Evolutionary conservation across 1,284 basidiomycete species (phyloP).

Genomic region (Anthracocystis walkeri): DNA sequence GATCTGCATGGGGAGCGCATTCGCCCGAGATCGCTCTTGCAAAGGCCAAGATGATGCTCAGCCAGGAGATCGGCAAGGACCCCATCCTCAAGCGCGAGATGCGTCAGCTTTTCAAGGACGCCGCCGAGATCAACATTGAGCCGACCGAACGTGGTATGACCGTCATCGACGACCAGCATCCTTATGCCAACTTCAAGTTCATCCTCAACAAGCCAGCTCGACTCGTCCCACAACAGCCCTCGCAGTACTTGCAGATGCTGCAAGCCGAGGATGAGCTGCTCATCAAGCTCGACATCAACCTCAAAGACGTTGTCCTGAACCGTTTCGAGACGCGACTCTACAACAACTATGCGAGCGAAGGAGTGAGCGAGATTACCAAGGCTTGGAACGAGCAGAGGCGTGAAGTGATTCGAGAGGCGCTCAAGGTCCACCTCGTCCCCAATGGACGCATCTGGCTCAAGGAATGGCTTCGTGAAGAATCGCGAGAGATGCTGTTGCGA

Average conservation of each 20-base stretch:
- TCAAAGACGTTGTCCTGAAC: constrained; percentile 69
- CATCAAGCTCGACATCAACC: constrained; percentile 80
- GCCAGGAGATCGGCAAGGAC: constrained; percentile 92
- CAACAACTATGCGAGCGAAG: constrained; percentile 86
- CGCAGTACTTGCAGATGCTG: constrained; percentile 91
- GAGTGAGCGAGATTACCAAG: constrained; percentile 83
- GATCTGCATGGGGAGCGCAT: constrained; percentile 43
- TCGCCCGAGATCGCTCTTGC: constrained; percentile 56
- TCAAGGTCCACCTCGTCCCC: constrained; percentile 84
- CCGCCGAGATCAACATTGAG: constrained; percentile 82
- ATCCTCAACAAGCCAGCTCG: constrained; percentile 82
- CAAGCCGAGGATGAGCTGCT: constrained; percentile 89
- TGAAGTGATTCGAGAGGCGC: constrained; percentile 81
- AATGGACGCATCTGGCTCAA: constrained; percentile 85
- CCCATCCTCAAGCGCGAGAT: constrained; percentile 86
- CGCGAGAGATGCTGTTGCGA: constrained; percentile 76
- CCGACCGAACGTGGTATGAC: constrained; percentile 91
- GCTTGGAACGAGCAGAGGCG: constrained; percentile 93
- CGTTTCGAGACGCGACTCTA: constrained; percentile 72
- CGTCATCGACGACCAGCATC: constrained; percentile 90
- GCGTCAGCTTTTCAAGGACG: constrained; percentile 80
- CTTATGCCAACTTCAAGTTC: constrained; percentile 96
- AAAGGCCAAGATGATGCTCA: constrained; percentile 82
- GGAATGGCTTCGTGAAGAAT: constrained; percentile 89
- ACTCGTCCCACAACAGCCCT: constrained; percentile 73